Evolutionary conservation across 345 rosid species (phyloP).

Genomic region (Populus simonii): DNA sequence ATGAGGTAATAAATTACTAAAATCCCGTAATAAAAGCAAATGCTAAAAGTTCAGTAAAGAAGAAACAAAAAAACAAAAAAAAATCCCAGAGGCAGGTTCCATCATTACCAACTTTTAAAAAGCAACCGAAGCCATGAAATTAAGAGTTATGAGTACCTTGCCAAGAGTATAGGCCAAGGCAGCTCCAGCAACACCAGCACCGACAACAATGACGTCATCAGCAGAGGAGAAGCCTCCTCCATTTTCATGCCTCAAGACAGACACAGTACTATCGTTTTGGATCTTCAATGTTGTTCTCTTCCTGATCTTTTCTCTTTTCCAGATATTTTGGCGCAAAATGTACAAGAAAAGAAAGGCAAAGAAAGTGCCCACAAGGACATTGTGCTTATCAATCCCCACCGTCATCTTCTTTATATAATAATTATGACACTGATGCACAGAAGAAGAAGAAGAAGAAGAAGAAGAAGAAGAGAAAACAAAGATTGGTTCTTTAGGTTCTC

Average conservation of each 20-base stretch:
- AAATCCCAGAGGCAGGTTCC: no score
- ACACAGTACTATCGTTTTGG: constrained; percentile 6
- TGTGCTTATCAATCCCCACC: constrained; percentile 12
- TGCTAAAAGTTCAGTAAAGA: no score
- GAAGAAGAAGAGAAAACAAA: not conserved
- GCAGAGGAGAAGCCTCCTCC: constrained; percentile 7
- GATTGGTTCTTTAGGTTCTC: not conserved
- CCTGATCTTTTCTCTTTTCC: constrained; percentile 5
- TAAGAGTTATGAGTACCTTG: constrained; percentile 33
- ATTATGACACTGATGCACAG: not conserved
- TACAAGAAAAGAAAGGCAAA: constrained; percentile 30
- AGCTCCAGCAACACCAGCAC: constrained; percentile 87
- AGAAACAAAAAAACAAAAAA: no score
- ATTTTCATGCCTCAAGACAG: constrained; percentile 1
- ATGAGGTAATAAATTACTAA: no score
- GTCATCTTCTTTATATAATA: constrained; percentile 1
- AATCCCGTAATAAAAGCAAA: no score
- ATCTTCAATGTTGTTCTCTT: not conserved
- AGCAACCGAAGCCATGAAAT: not conserved
- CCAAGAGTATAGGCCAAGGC: constrained; percentile 82
- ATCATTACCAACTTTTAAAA: not conserved
- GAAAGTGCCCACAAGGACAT: constrained; percentile 20
- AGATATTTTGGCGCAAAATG: constrained; percentile 26
- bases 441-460: not conserved
- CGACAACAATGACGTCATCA: constrained; percentile 61